Percentiles rank a stretch among this genome's conserved stretches.
These are phyloP conservation scores for Musa acuminata DNA, from an alignment of 176 grass and related monocot genomes.

Conservation along the genomic window DNA sequence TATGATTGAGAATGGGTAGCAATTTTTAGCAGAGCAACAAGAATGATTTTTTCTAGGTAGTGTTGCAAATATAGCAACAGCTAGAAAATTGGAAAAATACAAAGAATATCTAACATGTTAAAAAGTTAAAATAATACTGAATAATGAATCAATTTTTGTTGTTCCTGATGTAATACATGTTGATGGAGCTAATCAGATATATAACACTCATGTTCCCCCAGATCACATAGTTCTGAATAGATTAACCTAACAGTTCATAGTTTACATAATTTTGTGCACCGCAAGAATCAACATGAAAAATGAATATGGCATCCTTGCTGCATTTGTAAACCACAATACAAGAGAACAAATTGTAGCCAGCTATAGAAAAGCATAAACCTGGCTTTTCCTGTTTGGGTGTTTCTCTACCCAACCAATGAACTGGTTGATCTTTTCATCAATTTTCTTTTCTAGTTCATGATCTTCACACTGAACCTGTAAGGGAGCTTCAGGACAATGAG, in stretches of 20 bases:
- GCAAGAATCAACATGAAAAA: slow-evolving; percentile 15
- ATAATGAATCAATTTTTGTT: background rate
- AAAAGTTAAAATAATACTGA: background rate
- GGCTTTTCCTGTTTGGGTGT: slow-evolving; percentile 82
- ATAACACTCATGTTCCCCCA: background rate
- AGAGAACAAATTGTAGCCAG: background rate
- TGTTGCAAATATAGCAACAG: background rate
- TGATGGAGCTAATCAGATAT: background rate
- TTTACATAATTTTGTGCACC: too few relatives aligned
- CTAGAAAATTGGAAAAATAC: background rate
- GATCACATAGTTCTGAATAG: background rate
- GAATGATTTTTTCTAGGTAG: background rate
- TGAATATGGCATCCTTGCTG: background rate
- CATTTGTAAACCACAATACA: background rate
- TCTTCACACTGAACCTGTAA: slow-evolving; percentile 84
- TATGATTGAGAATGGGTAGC: too few relatives aligned
- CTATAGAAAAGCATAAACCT: slow-evolving; percentile 33
- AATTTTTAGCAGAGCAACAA: background rate
- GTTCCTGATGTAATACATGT: background rate
- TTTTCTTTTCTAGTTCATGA: slow-evolving; percentile 80
- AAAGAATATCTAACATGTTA: background rate
- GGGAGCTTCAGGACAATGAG: background rate
- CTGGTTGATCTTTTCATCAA: slow-evolving; percentile 75
- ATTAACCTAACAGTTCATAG: background rate
- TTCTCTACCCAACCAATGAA: slow-evolving; percentile 77